Evolutionary conservation across 208 protist species (phyloP), one percentile per base, ranked within the genome.

Genomic region (Acanthamoeba healyi): DNA sequence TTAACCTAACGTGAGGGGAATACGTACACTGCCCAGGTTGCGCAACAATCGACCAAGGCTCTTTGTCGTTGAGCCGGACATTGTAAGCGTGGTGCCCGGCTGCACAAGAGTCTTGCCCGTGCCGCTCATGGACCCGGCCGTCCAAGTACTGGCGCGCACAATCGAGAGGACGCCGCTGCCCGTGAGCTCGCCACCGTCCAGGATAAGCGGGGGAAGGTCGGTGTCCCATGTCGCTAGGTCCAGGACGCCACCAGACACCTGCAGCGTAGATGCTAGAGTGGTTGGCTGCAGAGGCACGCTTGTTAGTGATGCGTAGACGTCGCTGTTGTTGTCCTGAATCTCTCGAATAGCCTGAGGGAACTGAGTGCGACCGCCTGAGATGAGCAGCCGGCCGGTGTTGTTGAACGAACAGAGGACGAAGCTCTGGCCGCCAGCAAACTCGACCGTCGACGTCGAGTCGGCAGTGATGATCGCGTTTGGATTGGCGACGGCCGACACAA

Each of bases 371-470:
- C 86, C 86, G 10, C 86, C 86, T 6, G 86, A 77, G 0, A 92
- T 38, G 58, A 54, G 77, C 26, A 74, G 38, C 3, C 65, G 56
- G 10, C 86, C 86, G 36, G 54, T 36, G 40, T 79, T 74, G 86
- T 29, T 74, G 32, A 79, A 92, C 61, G 51, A 40, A 44, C 86
- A 92, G 65, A 77, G 77, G 65, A 74, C 42, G 19, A 77, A 40
- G 86, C 51, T 92, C 14, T 36, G 15, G 19, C 86, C 86, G 38
- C 38, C 58, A 44, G 32, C 34, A 22, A 67, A 92, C 61, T 92
- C 86, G 86, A 92, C 77, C 22, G 86, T 92, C 24, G 86, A 92
- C 46, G 65, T 58, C 14, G 61, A 24, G 38, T 92, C 86, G 61
- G 24, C 86, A 29, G 17, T 10, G 15, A 92, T 49, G 29, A 38